These are phyloP conservation scores for Albugo laibachii DNA, from an alignment of 352 stramenopile genomes.

Conservation along the genomic window DNA sequence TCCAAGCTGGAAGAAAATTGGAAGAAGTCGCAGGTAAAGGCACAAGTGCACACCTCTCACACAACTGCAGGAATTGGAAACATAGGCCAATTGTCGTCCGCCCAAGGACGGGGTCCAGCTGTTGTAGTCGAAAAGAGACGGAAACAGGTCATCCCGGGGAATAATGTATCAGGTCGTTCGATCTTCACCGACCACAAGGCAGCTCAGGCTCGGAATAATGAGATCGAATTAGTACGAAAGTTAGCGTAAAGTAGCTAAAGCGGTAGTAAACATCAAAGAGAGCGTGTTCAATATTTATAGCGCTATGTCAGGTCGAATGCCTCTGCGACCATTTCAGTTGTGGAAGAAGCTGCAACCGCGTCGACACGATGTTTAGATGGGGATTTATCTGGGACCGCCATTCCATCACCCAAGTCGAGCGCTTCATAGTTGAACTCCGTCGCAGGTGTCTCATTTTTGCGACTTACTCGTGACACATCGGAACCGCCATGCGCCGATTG, in stretches of 20 bases:
- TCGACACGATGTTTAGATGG: slow-evolving; percentile 4
- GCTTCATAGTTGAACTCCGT: slow-evolving; percentile 40
- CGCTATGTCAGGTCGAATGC: slow-evolving; percentile 51
- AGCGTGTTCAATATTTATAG: no score
- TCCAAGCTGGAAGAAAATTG: slow-evolving; percentile 20
- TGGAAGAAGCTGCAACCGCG: slow-evolving; percentile 1
- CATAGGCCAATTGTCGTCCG: slow-evolving; percentile 16
- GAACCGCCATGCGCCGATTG: background rate
- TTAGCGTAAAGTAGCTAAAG: slow-evolving; percentile 12
- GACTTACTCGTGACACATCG: slow-evolving; percentile 5
- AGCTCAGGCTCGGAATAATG: slow-evolving; percentile 16
- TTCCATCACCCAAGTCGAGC: slow-evolving; percentile 25
- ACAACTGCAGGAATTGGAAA: slow-evolving; percentile 33
- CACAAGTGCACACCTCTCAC: slow-evolving; percentile 7
- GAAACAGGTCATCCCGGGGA: background rate
- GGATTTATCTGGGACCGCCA: slow-evolving; percentile 6
- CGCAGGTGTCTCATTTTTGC: slow-evolving; percentile 5
- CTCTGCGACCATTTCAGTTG: slow-evolving; percentile 24
- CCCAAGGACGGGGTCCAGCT: slow-evolving; percentile 11
- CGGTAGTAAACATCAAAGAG: slow-evolving; percentile 1
- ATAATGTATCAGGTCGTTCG: background rate
- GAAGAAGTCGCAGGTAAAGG: no score
- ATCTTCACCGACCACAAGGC: slow-evolving; percentile 23
- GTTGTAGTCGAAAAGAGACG: slow-evolving; percentile 5
- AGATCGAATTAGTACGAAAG: slow-evolving; percentile 38